Conservation (phyloP, 805 yeast species). For the Saturnispora quitensis region DNA sequence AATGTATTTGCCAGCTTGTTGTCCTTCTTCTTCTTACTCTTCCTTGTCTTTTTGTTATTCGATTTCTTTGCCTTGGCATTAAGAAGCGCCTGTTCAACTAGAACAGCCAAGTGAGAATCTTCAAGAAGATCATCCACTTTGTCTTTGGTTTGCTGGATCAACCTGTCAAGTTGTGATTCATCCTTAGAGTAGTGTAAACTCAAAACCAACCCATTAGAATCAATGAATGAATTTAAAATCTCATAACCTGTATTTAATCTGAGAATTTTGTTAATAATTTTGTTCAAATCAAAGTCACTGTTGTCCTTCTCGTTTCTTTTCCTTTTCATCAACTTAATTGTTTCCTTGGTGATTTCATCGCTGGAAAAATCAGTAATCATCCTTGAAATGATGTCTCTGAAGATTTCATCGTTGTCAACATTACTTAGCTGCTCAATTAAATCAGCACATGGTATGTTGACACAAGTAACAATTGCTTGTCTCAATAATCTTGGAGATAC, state of each 20-base stretch:
- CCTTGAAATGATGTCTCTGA: constrained; percentile 59
- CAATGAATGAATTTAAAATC: constrained; percentile 56
- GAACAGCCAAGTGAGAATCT: constrained; percentile 36
- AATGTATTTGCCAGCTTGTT: constrained; percentile 9
- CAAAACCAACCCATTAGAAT: constrained; percentile 59
- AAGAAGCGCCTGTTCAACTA: constrained; percentile 36
- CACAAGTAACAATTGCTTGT: constrained; percentile 76
- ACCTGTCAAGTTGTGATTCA: constrained; percentile 33
- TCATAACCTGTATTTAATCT: constrained; percentile 45
- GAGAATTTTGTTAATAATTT: constrained; percentile 38
- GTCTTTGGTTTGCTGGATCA: constrained; percentile 38
- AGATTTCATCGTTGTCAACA: constrained; percentile 51
- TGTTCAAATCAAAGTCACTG: constrained; percentile 31
- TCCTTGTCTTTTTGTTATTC: constrained; percentile 5
- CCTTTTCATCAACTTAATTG: constrained; percentile 29
- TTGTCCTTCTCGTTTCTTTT: constrained; percentile 12
- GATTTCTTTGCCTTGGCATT: constrained; percentile 14
- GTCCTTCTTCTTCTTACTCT: constrained; percentile 15
- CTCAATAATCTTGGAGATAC: constrained; percentile 57
- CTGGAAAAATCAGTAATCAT: constrained; percentile 56
- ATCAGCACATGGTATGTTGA: constrained; percentile 55
- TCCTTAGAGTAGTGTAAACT: constrained; percentile 50
- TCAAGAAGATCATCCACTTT: constrained; percentile 29
- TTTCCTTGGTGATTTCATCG: constrained; percentile 45
- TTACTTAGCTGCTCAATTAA: constrained; percentile 51